Base-by-base conservation (phyloP, 2,329 filamentous ascomycete genomes). In the Penicillium sp. region DNA sequence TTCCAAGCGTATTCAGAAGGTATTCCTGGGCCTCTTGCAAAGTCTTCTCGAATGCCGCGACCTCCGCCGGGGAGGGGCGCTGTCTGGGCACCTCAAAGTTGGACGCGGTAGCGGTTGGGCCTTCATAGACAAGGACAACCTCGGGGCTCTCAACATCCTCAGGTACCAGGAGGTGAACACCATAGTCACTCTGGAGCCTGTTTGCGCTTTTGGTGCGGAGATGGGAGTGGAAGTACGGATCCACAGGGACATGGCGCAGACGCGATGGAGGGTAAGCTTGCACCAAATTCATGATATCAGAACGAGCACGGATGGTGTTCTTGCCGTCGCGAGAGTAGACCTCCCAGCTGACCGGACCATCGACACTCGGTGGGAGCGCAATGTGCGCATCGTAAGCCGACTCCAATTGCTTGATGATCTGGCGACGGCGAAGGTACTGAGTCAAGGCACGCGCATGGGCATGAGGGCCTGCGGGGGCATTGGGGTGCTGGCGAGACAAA, bases 291-390 rank as follows among this genome's bases (percentile, higher is more conserved):
- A 72, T 67, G 44, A 76, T 74, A 54, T 76, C 74, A 29, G 72
- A 74, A 20, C 72, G 68, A 28, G 74, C 74, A 43, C 70, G 71
- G 34, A 75, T 72, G 6, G 71, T 73, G 63, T 89, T 94, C 75
- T 93, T 94, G 55, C 85, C 84, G 60, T 95, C 87, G 29, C 86
- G 80, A 6, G 88, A 87, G 69, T 90, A 95, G 44, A 97, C 79
- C 66, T 95, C 85, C 89, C 90, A 95, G 0, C 84, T 84, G 36
- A 86, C 80, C 9, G 82, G 82, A 28, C 84, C 84, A 36, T 87
- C 82, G 10, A 56, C 55, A 40, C 79, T 76, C 3, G 80, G 78
- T 0, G 89, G 87, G 1, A 89, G 84, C 59, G 91, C 87, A 65
- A 97, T 94, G 66, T 88, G 87, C n/a, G 89, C 85, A 61, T 86